A percentile compares a stretch with the other conserved stretches of the same genome.
phyloP scores from a whole-genome alignment of 768 basidiomycete genomes.

The Thelephora ganbajun region DNA sequence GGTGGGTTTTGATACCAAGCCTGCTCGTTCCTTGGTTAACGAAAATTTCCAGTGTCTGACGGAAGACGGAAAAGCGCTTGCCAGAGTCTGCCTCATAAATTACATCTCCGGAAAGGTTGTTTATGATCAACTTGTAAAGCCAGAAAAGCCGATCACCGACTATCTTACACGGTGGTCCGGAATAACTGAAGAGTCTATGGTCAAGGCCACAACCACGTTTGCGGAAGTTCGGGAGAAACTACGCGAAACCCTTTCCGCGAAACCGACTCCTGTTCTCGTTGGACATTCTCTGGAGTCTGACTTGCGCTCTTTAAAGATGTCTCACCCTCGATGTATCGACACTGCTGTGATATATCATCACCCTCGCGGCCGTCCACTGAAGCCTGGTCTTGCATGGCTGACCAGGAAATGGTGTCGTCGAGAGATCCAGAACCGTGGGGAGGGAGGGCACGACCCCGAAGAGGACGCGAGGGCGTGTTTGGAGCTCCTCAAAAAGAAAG shows the following conservation, averaged over 20 bases:
- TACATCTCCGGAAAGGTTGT: slow-evolving; percentile 55
- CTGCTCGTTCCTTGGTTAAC: background rate
- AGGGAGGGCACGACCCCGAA: slow-evolving; percentile 86
- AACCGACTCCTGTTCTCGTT: slow-evolving; percentile 63
- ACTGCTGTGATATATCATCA: slow-evolving; percentile 87
- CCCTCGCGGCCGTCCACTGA: slow-evolving; percentile 84
- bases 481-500: slow-evolving; percentile 72
- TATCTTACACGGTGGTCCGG: slow-evolving; percentile 98
- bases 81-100: slow-evolving; percentile 77
- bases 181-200: slow-evolving; percentile 66
- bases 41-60: slow-evolving; percentile 55
- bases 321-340: slow-evolving; percentile 82
- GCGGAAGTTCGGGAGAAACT: slow-evolving; percentile 64
- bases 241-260: slow-evolving; percentile 41
- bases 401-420: slow-evolving; percentile 85
- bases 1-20: slow-evolving; percentile 34
- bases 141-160: slow-evolving; percentile 69
- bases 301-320: slow-evolving; percentile 73
- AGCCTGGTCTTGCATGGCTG: slow-evolving; percentile 94
- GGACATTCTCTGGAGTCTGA: slow-evolving; percentile 97
- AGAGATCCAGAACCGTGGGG: slow-evolving; percentile 77
- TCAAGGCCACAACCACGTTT: slow-evolving; percentile 61
- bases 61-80: slow-evolving; percentile 80
- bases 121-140: slow-evolving; percentile 86
- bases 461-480: slow-evolving; percentile 87